Percentiles rank a stretch among this genome's conserved stretches.
These are phyloP conservation scores for Pisolithus marmoratus DNA, from an alignment of 768 basidiomycete genomes.

Conservation along the genomic window DNA sequence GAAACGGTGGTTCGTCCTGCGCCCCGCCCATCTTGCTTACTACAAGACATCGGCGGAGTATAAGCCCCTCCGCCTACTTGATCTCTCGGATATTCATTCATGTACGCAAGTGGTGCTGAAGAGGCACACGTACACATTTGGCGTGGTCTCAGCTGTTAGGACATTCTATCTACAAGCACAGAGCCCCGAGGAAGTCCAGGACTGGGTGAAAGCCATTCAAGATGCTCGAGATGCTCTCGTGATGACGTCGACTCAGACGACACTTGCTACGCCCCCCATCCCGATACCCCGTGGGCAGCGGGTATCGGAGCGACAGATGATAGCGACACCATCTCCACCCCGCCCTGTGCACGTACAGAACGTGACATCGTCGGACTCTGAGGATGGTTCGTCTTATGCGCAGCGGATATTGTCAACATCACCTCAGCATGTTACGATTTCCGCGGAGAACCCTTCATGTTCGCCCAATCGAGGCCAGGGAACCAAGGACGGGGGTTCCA, in stretches of 20 bases:
- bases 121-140: constrained; percentile 84
- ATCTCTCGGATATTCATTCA: constrained; percentile 83
- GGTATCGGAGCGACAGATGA: constrained; percentile 25
- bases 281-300: constrained; percentile 41
- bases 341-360: constrained; percentile 38
- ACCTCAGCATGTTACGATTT: constrained; percentile 28
- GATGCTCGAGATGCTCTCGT: constrained; percentile 63
- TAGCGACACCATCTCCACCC: constrained; percentile 46
- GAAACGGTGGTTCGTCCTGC: constrained; percentile 96
- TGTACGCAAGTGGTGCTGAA: constrained; percentile 86
- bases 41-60: constrained; percentile 97
- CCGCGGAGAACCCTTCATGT: constrained; percentile 12
- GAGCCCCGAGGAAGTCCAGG: constrained; percentile 61
- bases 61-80: constrained; percentile 81
- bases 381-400: constrained; percentile 53
- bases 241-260: constrained; percentile 56
- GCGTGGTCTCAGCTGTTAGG: constrained; percentile 82
- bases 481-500: constrained; percentile 54
- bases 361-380: constrained; percentile 75
- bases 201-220: constrained; percentile 82
- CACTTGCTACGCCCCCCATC: constrained; percentile 44
- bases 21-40: constrained; percentile 88
- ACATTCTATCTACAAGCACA: constrained; percentile 91
- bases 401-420: constrained; percentile 39
- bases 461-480: constrained; percentile 40